Base-by-base conservation (phyloP, 2,329 filamentous ascomycete species). In the Diaporthe humulicola region DNA sequence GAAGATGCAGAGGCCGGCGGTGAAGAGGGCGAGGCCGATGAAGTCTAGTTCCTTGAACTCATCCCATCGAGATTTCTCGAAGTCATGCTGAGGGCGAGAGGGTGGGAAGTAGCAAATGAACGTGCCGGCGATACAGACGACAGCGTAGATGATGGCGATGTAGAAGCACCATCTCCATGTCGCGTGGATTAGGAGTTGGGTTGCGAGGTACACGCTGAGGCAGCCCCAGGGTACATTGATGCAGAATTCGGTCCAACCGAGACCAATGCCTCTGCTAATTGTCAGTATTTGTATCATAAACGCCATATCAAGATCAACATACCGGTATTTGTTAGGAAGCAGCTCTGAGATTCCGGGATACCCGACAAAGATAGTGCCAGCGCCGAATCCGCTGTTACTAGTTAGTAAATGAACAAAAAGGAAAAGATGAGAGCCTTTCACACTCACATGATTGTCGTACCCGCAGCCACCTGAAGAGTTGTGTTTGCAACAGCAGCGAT, bases 241-340 rank as follows among this genome's bases (percentile, higher is more conserved):
- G 71, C 77, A 77, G 72, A 82, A 79, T 72, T 81, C 79, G 25
- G 80, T 80, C 79, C 79, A 81, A 17, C 78, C 79, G 45, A 82
- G 76, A 38, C 80, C 80, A 25, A 78, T 77, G 45, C 79, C 79
- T 22, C 64, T 69, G 45, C 10, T 40, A 4, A n/a, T 12, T 22
- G 33, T 69, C 33, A 69, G 64, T 9, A 22, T 14, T 22, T 1
- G 1, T 15, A 54, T n/a, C 15, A 2, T 8, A 3, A 5, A 25
- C 6, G 10, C 2, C 22, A 2, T 5, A 6, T 14, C 1, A 38
- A 61, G 69, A 40, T 15, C 54, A 19, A 70, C 74, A 19, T 60
- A 80, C 70, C 81, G 78, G 73, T 81, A 83, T 74, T 83, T 83
- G 75, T 83, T 83, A 38, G 82, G 81, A 17, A 83, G 77, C 72